Evolutionary conservation across 225 moss, liverwort and hornwort species (phyloP).

Genomic region (Lunularia cruciata): DNA sequence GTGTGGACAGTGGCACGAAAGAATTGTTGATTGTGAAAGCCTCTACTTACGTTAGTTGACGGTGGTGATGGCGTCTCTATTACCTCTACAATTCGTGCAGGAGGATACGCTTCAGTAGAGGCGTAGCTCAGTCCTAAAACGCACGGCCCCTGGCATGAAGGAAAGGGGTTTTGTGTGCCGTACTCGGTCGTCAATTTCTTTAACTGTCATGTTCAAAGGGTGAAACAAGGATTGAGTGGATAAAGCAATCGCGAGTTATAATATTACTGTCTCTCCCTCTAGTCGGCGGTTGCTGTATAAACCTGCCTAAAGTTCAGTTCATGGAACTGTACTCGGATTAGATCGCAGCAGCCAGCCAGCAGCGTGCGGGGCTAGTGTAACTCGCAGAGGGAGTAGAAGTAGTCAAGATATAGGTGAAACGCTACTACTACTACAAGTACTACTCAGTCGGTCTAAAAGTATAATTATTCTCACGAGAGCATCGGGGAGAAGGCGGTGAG

Average conservation of each 20-base stretch:
- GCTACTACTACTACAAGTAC: no score
- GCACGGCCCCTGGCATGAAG: conserved; percentile 11
- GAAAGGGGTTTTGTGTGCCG: conserved; percentile 18
- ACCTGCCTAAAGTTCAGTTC: no score
- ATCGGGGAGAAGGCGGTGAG: neutral
- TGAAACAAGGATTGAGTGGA: conserved; percentile 1
- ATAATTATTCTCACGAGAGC: no score
- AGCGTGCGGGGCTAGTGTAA: no score
- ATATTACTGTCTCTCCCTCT: no score
- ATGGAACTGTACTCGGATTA: no score
- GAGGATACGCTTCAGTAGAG: neutral
- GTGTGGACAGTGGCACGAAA: conserved; percentile 22
- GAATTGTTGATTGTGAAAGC: conserved; percentile 42
- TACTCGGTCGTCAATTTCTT: conserved; percentile 29
- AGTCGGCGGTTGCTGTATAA: no score
- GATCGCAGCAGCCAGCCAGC: no score
- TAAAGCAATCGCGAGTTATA: no score
- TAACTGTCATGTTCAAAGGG: conserved; percentile 17
- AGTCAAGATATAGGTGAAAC: no score
- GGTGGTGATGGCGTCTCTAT: neutral
- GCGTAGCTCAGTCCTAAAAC: neutral
- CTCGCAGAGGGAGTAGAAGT: no score
- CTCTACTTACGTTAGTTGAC: neutral
- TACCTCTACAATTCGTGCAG: neutral
- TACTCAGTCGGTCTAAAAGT: no score